These are phyloP conservation scores for Silybum marianum DNA, from an alignment of 129 eudicot genomes.

Conservation along the genomic window DNA sequence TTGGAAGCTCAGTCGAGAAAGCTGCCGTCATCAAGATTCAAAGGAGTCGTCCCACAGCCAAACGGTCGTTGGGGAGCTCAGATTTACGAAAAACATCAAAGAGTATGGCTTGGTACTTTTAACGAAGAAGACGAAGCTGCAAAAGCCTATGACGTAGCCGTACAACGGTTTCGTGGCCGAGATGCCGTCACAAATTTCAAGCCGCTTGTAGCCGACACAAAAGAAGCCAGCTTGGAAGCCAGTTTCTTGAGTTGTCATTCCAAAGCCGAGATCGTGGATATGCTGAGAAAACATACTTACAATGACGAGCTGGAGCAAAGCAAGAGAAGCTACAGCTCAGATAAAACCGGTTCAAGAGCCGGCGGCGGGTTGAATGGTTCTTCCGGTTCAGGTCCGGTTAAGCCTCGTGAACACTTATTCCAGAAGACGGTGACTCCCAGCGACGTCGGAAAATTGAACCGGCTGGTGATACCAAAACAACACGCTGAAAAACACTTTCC, in stretches of 20 bases:
- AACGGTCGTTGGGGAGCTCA: slow-evolving; percentile 98
- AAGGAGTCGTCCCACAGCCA: slow-evolving; percentile 95
- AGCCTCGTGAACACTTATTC: slow-evolving; percentile 54
- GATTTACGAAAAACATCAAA: slow-evolving; percentile 83
- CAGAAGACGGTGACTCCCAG: slow-evolving; percentile 82
- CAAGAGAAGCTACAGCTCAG: slow-evolving; percentile 24
- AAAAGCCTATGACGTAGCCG: slow-evolving; percentile 77
- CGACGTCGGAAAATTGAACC: slow-evolving; percentile 86
- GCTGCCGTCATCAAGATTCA: slow-evolving; percentile 77
- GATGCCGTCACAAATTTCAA: slow-evolving; percentile 82
- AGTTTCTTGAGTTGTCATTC: slow-evolving; percentile 61
- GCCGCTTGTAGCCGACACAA: slow-evolving; percentile 21
- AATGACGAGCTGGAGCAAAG: slow-evolving; percentile 82
- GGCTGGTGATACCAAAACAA: slow-evolving; percentile 89
- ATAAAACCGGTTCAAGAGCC: neutral
- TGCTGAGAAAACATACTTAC: slow-evolving; percentile 86
- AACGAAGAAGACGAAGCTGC: slow-evolving; percentile 86
- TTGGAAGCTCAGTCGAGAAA: slow-evolving; percentile 73
- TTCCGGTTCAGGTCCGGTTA: neutral
- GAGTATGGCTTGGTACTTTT: slow-evolving; percentile 94
- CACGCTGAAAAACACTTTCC: slow-evolving; percentile 93
- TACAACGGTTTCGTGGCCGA: slow-evolving; percentile 80
- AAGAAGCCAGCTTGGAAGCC: slow-evolving; percentile 38
- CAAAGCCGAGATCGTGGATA: slow-evolving; percentile 81
- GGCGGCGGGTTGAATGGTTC: neutral